Conservation (phyloP, 2,329 filamentous ascomycete genomes). For the Cordyceps javanica region DNA sequence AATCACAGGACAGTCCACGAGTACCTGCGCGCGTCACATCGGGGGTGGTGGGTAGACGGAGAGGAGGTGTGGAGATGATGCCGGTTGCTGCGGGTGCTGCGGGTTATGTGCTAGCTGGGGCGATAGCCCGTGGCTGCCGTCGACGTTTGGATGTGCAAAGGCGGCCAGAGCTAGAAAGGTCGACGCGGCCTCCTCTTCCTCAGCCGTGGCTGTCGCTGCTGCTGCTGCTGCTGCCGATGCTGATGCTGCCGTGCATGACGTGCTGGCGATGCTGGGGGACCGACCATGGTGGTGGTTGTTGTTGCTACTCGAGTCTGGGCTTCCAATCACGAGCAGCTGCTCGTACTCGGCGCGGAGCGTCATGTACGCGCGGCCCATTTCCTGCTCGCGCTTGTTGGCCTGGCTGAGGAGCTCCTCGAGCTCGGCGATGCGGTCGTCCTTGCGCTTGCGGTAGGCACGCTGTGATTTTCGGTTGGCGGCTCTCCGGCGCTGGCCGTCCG, state of each 20-base stretch:
- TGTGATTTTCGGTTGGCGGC: conserved; percentile 29
- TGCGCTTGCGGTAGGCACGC: conserved; percentile 27
- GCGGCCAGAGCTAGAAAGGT: background rate
- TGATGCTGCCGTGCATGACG: too few species aligned
- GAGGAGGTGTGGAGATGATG: background rate
- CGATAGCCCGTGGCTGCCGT: background rate
- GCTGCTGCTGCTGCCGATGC: too few species aligned
- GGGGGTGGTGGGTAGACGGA: background rate
- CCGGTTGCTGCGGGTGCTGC: background rate
- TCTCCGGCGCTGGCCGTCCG: conserved; percentile 21
- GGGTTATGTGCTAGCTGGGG: background rate
- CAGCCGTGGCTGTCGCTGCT: background rate
- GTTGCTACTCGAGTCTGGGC: background rate
- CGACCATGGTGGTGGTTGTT: background rate
- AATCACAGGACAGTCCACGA: background rate
- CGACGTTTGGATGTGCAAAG: background rate
- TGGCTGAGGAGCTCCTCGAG: conserved; percentile 51
- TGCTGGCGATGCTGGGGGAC: background rate
- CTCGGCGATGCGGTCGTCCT: conserved; percentile 56
- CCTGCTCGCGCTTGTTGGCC: conserved; percentile 48
- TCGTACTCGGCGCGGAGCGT: conserved; percentile 41
- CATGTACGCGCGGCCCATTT: conserved; percentile 48
- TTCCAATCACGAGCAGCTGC: conserved; percentile 23
- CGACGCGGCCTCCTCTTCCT: background rate
- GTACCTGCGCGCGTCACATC: background rate